Evolutionary conservation across 805 yeast genomes (phyloP), one percentile per base, ranked within the genome.

Genomic region (Saccharomycopsis javanensis): DNA sequence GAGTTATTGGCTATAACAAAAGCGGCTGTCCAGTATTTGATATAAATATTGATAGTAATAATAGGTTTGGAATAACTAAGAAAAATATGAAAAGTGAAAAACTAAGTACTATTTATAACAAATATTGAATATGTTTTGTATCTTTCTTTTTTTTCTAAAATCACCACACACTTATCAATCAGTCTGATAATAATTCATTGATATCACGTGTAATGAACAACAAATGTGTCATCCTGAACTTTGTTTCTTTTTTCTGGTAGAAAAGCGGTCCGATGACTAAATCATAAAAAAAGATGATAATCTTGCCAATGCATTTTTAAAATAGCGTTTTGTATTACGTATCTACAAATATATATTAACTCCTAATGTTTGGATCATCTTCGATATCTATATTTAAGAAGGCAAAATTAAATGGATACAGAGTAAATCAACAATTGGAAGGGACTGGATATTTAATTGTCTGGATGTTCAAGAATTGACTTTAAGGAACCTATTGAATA

Each of bases 181-280:
- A 42, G 48, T 42, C 48, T 20, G 10, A 42, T 20, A 11, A 42
- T 42, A 10, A 42, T 42, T 42, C 15, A 42, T 42, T 42, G 15
- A 42, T 42, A 42, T 42, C 48, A 42, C 48, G 48, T 42, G 48
- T n/a, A 42, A 42, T 42, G 48, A 42, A 42, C 28, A 42, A 42
- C 15, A 42, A 42, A 42, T 20, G 13, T 42, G 48, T 42, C 48
- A 42, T 42, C 23, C 25, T 5, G 11, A 42, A 20, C 23, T 42
- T 42, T 25, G 27, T 42, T 25, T 20, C 15, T 42, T 20, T 42
- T 23, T 7, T 5, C 5, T 5, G 11, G n/a, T n/a, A n/a, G 11
- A 37, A 42, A 42, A 42, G 25, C 48, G 48, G 48, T 23, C 28
- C 48, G 48, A 20, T 35, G 20, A 10, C 18, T 35, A 5, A 42